Conservation (phyloP, 1,284 basidiomycete genomes). For the Singerocomus rubriflavus region DNA sequence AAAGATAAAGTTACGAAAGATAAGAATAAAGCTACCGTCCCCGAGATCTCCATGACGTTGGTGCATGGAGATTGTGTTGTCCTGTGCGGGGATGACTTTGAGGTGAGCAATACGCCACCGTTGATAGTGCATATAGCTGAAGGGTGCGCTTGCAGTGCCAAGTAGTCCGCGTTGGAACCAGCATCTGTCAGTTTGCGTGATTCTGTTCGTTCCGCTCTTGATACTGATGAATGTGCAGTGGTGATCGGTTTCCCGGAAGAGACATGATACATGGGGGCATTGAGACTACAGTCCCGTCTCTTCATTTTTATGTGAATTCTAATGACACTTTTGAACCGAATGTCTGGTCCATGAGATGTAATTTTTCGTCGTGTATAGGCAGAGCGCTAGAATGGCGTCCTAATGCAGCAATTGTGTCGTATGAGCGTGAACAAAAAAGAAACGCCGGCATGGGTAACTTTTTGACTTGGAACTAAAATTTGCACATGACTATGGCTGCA, state of each 20-base stretch:
- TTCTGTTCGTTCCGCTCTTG: not conserved
- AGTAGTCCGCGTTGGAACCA: slow-evolving; percentile 32
- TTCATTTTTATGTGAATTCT: slow-evolving; percentile 6
- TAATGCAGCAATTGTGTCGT: slow-evolving; percentile 30
- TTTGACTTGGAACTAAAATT: slow-evolving; percentile 21
- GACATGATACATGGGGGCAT: slow-evolving; percentile 5
- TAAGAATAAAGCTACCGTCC: slow-evolving; percentile 18
- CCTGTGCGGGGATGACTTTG: slow-evolving; percentile 49
- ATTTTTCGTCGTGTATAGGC: slow-evolving; percentile 22
- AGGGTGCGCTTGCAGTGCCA: slow-evolving; percentile 21
- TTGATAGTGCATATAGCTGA: slow-evolving; percentile 6
- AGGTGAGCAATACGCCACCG: slow-evolving; percentile 38
- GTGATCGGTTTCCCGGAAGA: slow-evolving; percentile 23
- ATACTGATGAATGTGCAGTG: slow-evolving; percentile 21
- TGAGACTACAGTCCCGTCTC: not conserved
- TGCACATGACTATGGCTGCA: slow-evolving; percentile 30
- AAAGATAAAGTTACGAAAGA: slow-evolving; percentile 15
- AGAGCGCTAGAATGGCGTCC: slow-evolving; percentile 30
- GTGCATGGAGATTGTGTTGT: slow-evolving; percentile 57
- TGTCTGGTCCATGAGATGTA: not conserved
- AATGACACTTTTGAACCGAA: not conserved
- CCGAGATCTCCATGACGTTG: slow-evolving; percentile 42
- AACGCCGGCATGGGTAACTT: slow-evolving; percentile 10
- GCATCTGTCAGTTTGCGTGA: slow-evolving; percentile 27
- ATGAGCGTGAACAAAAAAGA: slow-evolving; percentile 17